A percentile compares a stretch with the other conserved stretches of the same genome.
Evolutionary conservation across 768 basidiomycete genomes (phyloP).

Genomic region (Austroboletus eburneus): DNA sequence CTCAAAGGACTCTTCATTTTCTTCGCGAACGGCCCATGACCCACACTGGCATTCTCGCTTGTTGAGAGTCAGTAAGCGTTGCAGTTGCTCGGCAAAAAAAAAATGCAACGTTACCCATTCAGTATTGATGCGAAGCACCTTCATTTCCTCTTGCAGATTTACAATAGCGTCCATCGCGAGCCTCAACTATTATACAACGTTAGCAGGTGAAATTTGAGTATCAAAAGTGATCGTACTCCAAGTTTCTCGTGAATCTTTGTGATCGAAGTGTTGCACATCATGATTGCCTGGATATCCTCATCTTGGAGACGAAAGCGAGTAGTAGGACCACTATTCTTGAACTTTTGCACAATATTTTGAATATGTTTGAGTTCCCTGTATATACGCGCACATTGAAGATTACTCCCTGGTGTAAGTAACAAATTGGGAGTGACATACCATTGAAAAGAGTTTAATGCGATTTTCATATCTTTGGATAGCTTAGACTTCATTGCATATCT

Average conservation of each 20-base stretch:
- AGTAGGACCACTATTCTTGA: neutral
- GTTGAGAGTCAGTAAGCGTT: neutral
- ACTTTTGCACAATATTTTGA: slow-evolving; percentile 4
- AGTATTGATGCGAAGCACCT: neutral
- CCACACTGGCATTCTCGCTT: slow-evolving; percentile 12
- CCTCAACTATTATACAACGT: slow-evolving; percentile 5
- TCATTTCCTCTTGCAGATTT: slow-evolving; percentile 10
- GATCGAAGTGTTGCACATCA: slow-evolving; percentile 9
- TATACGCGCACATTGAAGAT: neutral
- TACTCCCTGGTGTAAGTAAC: no score
- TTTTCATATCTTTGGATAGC: slow-evolving; percentile 4
- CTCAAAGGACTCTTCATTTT: neutral
- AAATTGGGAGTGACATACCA: neutral
- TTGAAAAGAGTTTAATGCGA: slow-evolving; percentile 1
- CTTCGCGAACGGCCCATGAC: neutral
- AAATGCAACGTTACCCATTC: neutral
- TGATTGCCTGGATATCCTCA: slow-evolving; percentile 7
- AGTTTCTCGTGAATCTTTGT: slow-evolving; percentile 4
- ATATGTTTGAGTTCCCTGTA: slow-evolving; percentile 9
- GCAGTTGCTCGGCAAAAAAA: no score
- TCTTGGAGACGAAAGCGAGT: slow-evolving; percentile 10
- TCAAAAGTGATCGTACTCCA: neutral
- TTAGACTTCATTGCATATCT: neutral
- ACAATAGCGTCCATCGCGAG: slow-evolving; percentile 12
- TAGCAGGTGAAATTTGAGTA: neutral